Evolutionary conservation across 2,329 filamentous ascomycete genomes (phyloP).

Genomic region (Nemania bipapillata): DNA sequence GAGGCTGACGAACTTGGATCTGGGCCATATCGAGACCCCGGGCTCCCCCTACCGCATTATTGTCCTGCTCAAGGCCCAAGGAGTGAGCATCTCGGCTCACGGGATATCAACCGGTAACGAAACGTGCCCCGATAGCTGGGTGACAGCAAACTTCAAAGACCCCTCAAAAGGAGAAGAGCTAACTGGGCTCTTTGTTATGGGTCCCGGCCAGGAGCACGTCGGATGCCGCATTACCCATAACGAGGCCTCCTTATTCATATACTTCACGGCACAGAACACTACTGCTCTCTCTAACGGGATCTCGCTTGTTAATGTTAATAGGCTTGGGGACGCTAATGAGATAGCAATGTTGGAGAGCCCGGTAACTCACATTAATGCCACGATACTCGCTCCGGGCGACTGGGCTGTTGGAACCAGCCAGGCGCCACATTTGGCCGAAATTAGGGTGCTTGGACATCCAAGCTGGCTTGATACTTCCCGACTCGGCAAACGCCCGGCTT

Average conservation of each 20-base stretch:
- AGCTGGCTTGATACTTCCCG: background rate
- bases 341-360: no score
- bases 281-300: background rate
- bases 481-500: constrained; percentile 7
- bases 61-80: constrained; percentile 1
- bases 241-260: background rate
- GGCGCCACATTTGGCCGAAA: background rate
- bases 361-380: background rate
- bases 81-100: background rate
- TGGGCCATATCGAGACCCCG: no score
- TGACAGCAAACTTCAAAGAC: background rate
- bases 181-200: constrained; percentile 8
- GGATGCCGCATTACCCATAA: constrained; percentile 7
- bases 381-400: background rate
- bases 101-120: background rate
- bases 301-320: background rate
- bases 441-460: constrained; percentile 6
- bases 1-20: no score
- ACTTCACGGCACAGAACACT: constrained; percentile 20
- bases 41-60: constrained; percentile 2
- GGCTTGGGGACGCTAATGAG: no score
- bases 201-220: background rate
- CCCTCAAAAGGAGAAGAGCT: background rate
- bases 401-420: background rate
- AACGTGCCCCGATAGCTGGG: constrained; percentile 2